Base-by-base conservation (phyloP, 176 grass and related monocot genomes). In the Canna indica region DNA sequence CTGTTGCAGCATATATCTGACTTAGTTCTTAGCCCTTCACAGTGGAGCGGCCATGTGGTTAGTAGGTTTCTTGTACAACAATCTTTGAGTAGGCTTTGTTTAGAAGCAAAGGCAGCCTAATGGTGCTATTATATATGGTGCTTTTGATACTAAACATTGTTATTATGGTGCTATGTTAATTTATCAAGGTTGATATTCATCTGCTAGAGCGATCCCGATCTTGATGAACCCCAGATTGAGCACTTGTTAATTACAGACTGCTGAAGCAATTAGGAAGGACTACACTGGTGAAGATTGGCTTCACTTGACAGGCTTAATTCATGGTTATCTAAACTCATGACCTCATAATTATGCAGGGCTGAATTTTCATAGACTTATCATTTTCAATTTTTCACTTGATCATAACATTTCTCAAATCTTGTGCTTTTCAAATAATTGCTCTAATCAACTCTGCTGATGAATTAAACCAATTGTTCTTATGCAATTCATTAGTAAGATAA, bases 161-260 rank as follows among this genome's bases (percentile, higher is more conserved):
- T n/a, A n/a, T n/a, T n/a, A n/a, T n/a, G n/a, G n/a, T n/a, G n/a
- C n/a, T n/a, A n/a, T n/a, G n/a, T n/a, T n/a, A n/a, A n/a, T n/a
- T n/a, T n/a, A n/a, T n/a, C n/a, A n/a, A n/a, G n/a, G n/a, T n/a
- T n/a, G n/a, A n/a, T n/a, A 70, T 90, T 91, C 69, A 59, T 97
- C 4, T 86, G 90, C 52, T 86, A 97, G 78, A 97, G 93, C 59
- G 93, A 97, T 76, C 92, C 93, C 0, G 93, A 97, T 79, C 93
- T 97, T 0, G 88, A 90, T 75, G 87, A 88, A 86, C 93, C 93
- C 0, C 93, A 97, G 82, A 97, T 97, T 33, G 93, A 97, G 88
- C 93, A 97, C 82, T 74, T 97, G 71, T 70, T n/a, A n/a, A n/a
- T n/a, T 92, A 57, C 93, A 97, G 70, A 97, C 93, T 47, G 88